Base-by-base conservation (phyloP, 768 basidiomycete species). In the Infundibulicybe gibba region DNA sequence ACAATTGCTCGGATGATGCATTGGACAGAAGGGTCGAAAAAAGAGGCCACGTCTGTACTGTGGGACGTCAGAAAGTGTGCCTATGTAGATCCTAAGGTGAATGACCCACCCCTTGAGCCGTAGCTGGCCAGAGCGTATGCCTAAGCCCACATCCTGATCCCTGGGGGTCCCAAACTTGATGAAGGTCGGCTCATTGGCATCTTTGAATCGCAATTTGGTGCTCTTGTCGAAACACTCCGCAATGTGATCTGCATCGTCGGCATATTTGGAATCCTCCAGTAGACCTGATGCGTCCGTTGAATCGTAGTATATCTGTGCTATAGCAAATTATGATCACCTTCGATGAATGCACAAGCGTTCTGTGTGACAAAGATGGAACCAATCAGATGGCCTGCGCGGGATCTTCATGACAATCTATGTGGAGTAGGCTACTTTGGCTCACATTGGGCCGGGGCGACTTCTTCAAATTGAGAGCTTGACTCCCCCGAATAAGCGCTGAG, bases 61-160 rank as follows among this genome's bases (percentile, higher is more conserved):
- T 9, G 37, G 32, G 11, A 14, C 30, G 32, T 43, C n/a, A 35
- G 8, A 31, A 13, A 15, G 12, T 1, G n/a, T 15, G 25, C 6
- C 32, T 1, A 35, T 11, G 15, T n/a, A 5, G 32, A 11, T 34
- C 40, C 13, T 34, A 25, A 14, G 4, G 25, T 35, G n/a, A 39
- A 5, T 5, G 15, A 54, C 58, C 16, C 14, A 64, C 67, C 68
- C 65, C 6, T 49, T 14, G 3, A 80, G 50, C 49, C 70, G 76
- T 43, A 79, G 61, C 45, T 75, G 72, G 3, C 78, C 78, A n/a
- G 61, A 67, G 31, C 64, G 65, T 52, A 79, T 79, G 34, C 64
- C 64, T 39, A 61, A 61, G 0, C 45, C 43, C 0, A 43, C 38
- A 48, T 77, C 73, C 25, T 62, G 66, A 49, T 77, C 73, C 25